phyloP scores from a whole-genome alignment of 2,329 filamentous ascomycete genomes.

The Rasamsonia emersonii region DNA sequence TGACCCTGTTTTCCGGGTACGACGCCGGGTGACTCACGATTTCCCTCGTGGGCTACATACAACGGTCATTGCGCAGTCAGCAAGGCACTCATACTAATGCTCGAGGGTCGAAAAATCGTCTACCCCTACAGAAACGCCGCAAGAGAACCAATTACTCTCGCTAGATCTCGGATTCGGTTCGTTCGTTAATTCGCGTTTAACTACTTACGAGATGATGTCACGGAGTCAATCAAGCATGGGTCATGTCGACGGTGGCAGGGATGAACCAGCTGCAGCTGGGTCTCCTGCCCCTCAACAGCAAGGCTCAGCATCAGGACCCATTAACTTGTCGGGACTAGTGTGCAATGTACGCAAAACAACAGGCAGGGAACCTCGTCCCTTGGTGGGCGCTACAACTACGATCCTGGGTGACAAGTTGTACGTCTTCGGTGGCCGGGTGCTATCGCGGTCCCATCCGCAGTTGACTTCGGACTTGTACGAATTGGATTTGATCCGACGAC shows the following conservation, averaged over 20 bases:
- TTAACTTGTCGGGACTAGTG: conserved; percentile 57
- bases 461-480: conserved; percentile 90
- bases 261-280: conserved; percentile 15
- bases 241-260: conserved; percentile 22
- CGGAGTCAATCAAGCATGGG: conserved; percentile 33
- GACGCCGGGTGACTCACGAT: too few species aligned
- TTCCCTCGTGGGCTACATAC: too few species aligned
- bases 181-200: too few species aligned
- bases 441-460: conserved; percentile 75
- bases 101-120: too few species aligned
- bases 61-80: too few species aligned
- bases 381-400: conserved; percentile 92
- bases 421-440: conserved; percentile 83
- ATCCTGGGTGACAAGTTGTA: conserved; percentile 93
- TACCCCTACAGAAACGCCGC: too few species aligned
- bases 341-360: conserved; percentile 74
- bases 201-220: conserved; percentile 26
- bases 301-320: conserved; percentile 34
- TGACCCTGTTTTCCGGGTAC: too few species aligned
- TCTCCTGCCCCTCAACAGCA: conserved; percentile 19
- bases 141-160: too few species aligned
- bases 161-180: too few species aligned
- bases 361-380: conserved; percentile 77
- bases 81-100: too few species aligned
- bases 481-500: conserved; percentile 77